Base-by-base conservation (phyloP, 2,329 filamentous ascomycete genomes). In the Talaromyces sp. region DNA sequence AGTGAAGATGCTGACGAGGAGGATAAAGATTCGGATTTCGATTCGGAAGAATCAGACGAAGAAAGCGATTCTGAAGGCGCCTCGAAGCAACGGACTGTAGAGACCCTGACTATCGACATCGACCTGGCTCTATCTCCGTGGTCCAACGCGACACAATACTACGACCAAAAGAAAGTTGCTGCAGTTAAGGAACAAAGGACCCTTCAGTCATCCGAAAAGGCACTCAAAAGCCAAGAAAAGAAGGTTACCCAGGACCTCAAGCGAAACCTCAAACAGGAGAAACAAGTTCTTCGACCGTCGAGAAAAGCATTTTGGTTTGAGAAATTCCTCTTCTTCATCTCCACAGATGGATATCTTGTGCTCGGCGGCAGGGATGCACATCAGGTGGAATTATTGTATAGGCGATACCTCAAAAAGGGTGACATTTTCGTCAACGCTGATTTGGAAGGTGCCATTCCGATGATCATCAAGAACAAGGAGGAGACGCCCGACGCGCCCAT, bases 321-420 rank as follows among this genome's bases (percentile, higher is more conserved):
- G 71, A 99, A 99, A 76, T 99, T 96, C 69, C 81, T 88, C 31
- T 98, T 92, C 84, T 99, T 99, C 77, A 85, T 98, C 68, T 97
- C 93, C 0, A 96, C 92, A 0, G 95, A 99, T 71, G 93, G 94
- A 4, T 97, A 98, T 73, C 83, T 99, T 5, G 90, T 98, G 0
- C 83, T 99, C 47, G 78, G 76, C 52, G 94, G 92, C 16, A 92
- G 91, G 64, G 95, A 99, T 78, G 85, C 88, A 1, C 89, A 91
- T 68, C 95, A 99, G 73, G 92, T 90, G 69, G 95, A 99, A 73
- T 88, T 93, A 47, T 81, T 99, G n/a, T 99, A 98, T 78, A 87
- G 88, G 64, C 86, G 86, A 28, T 89, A 98, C 70, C 78, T 99
- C 52, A 89, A 88, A 65, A 96, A 92, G 70, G 95, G 94, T 4